Evolutionary conservation across 331 rosid genomes (phyloP).

Genomic region (Cucumis variabilis): DNA sequence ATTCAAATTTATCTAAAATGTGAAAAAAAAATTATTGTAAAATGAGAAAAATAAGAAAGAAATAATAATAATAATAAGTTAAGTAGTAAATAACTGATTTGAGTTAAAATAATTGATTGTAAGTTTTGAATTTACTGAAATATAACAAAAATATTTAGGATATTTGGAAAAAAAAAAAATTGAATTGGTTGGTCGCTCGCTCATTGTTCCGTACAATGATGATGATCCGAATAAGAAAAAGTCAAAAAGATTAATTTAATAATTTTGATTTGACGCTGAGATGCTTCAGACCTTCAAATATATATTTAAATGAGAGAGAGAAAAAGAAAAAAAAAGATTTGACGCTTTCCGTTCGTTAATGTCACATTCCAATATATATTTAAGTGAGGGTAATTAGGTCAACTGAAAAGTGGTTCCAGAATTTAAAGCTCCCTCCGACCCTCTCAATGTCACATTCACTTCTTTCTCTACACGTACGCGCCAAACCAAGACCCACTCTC

Average conservation of each 20-base stretch:
- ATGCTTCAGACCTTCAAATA: not conserved
- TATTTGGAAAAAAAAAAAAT: too few species aligned
- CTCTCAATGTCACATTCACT: not conserved
- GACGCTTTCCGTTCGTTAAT: not conserved
- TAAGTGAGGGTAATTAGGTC: not conserved
- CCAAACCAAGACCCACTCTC: not conserved
- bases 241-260: not conserved
- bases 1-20: too few species aligned
- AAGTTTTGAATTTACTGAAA: too few species aligned
- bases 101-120: too few species aligned
- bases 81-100: too few species aligned
- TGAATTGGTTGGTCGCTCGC: not conserved
- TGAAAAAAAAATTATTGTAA: too few species aligned
- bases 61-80: too few species aligned
- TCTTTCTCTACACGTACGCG: not conserved
- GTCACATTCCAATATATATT: too few species aligned
- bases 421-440: not conserved
- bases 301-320: too few species aligned
- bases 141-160: too few species aligned
- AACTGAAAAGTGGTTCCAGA: not conserved
- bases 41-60: too few species aligned
- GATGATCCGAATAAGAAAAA: not conserved
- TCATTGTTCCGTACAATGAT: not conserved
- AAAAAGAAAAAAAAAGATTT: not conserved
- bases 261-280: not conserved